These are phyloP conservation scores for Pseudogymnoascus sp. DNA, from an alignment of 2,329 filamentous ascomycete species.

Conservation along the genomic window DNA sequence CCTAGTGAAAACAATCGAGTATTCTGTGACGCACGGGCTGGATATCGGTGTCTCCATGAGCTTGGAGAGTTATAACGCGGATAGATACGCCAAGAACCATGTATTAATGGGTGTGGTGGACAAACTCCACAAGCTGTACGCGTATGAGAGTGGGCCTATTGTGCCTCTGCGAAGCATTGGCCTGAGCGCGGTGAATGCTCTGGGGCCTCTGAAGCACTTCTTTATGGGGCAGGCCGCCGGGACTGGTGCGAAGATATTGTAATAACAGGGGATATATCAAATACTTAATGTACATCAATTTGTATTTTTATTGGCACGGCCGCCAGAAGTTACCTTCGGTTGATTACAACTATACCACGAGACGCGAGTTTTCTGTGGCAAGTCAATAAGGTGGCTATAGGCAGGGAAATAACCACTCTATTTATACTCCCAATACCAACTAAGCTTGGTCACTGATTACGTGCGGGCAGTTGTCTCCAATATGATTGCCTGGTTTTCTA, in stretches of 20 bases:
- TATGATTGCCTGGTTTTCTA: background rate
- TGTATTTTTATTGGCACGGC: background rate
- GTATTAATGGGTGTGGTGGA: constrained; percentile 73
- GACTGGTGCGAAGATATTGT: constrained; percentile 40
- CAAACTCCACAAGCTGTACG: constrained; percentile 88
- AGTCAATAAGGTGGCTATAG: background rate
- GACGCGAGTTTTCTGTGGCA: background rate
- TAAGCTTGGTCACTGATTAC: background rate
- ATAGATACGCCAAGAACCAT: constrained; percentile 76
- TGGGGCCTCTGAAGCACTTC: constrained; percentile 71
- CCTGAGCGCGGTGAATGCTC: constrained; percentile 63
- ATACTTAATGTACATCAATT: background rate
- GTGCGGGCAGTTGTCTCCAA: background rate
- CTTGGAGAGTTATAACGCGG: constrained; percentile 71
- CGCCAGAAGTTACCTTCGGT: background rate
- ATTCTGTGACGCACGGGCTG: constrained; percentile 72
- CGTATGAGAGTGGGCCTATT: constrained; percentile 68
- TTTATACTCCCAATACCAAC: background rate
- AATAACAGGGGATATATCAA: background rate
- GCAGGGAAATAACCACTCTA: background rate
- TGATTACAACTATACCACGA: background rate
- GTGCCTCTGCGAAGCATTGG: constrained; percentile 74
- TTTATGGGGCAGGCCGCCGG: constrained; percentile 70
- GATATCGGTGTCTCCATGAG: constrained; percentile 75
- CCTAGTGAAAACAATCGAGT: constrained; percentile 64